These are phyloP conservation scores for Mucor mucedo DNA, from an alignment of 371 early-diverging fungal species.

Conservation along the genomic window DNA sequence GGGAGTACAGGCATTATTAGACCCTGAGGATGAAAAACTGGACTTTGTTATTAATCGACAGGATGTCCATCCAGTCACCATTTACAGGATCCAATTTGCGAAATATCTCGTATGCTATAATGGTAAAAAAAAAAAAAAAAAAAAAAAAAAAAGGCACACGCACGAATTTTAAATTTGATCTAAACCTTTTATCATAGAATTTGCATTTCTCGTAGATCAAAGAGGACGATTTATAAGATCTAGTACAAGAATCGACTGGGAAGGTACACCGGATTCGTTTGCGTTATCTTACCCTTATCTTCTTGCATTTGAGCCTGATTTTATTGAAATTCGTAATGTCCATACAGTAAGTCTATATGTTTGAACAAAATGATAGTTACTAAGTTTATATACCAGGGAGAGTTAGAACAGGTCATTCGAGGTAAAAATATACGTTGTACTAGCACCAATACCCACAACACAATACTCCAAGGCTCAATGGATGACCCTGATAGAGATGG, in stretches of 20 bases:
- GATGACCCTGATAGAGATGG: conserved; percentile 49
- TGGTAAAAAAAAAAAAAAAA: conserved; percentile 51
- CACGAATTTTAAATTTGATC: no score
- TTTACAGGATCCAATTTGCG: conserved; percentile 26
- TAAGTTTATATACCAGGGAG: conserved; percentile 26
- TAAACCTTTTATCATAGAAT: conserved; percentile 56
- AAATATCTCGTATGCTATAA: conserved; percentile 33
- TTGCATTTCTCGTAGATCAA: conserved; percentile 90
- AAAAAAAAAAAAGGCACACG: conserved; percentile 57
- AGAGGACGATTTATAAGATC: conserved; percentile 40
- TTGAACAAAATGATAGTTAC: not conserved
- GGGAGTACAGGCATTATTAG: conserved; percentile 49
- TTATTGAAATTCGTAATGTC: conserved; percentile 88
- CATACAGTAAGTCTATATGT: conserved; percentile 60
- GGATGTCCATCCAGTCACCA: conserved; percentile 25
- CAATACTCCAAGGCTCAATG: conserved; percentile 48
- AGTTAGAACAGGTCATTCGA: conserved; percentile 44
- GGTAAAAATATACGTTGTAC: conserved; percentile 49
- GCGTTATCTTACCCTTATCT: conserved; percentile 81
- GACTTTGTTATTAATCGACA: conserved; percentile 24
- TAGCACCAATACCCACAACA: conserved; percentile 25
- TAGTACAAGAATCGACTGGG: conserved; percentile 50
- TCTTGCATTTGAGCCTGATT: conserved; percentile 85
- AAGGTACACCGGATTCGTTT: conserved; percentile 60
- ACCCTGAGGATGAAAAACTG: conserved; percentile 45